Percentiles rank a stretch among this genome's conserved stretches.
phyloP scores from a whole-genome alignment of 2,329 filamentous ascomycete genomes.

The Cytospora paraplurivora region DNA sequence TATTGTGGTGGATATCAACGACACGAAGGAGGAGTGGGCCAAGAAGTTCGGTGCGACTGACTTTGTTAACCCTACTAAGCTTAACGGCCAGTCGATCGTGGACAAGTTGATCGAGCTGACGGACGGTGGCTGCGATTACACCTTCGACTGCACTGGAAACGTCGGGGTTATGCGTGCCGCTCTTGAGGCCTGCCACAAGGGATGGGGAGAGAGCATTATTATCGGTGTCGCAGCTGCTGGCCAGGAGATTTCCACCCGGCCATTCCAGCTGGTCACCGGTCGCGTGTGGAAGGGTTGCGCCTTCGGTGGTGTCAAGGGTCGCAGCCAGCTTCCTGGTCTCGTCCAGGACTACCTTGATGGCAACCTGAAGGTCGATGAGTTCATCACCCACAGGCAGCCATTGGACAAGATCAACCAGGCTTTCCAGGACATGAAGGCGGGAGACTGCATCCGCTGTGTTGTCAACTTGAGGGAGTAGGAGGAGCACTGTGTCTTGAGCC shows the following conservation, averaged over 20 bases:
- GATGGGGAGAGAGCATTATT: conserved; percentile 97
- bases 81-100: conserved; percentile 78
- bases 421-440: conserved; percentile 89
- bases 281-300: conserved; percentile 98
- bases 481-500: neutral
- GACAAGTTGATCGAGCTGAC: conserved; percentile 97
- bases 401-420: conserved; percentile 83
- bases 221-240: conserved; percentile 96
- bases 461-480: conserved; percentile 60
- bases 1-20: conserved; percentile 77
- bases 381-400: conserved; percentile 93
- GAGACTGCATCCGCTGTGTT: conserved; percentile 95
- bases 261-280: conserved; percentile 98
- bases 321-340: conserved; percentile 83
- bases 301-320: conserved; percentile 97
- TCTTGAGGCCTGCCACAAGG: conserved; percentile 98
- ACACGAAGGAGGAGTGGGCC: conserved; percentile 86
- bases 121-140: conserved; percentile 97
- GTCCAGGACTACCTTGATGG: conserved; percentile 89
- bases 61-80: conserved; percentile 90
- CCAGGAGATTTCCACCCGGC: conserved; percentile 87
- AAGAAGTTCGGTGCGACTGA: conserved; percentile 95
- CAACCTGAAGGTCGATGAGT: conserved; percentile 96
- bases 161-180: conserved; percentile 94
- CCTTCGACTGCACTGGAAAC: conserved; percentile 98